Conservation (phyloP, 192 early-diverging fungal genomes). For the Backusella macrospora region DNA sequence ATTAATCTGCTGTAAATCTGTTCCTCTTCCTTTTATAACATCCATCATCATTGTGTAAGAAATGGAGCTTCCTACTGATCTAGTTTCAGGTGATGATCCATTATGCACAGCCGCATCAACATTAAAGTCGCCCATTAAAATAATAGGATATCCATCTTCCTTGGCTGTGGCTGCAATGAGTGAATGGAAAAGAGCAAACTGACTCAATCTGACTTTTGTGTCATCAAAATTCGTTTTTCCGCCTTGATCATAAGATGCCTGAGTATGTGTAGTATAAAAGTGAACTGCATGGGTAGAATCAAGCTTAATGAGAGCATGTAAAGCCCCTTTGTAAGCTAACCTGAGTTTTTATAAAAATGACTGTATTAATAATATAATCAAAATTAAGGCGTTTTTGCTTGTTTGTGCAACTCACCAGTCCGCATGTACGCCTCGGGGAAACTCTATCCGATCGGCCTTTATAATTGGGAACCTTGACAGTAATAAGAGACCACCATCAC, state of each 20-base stretch:
- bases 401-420: constrained; percentile 60
- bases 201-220: constrained; percentile 60
- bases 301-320: constrained; percentile 72
- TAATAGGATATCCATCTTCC: constrained; percentile 26
- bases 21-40: constrained; percentile 48
- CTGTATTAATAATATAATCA: not conserved
- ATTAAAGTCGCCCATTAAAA: constrained; percentile 60
- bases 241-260: constrained; percentile 67
- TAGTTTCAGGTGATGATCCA: constrained; percentile 11
- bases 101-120: constrained; percentile 53
- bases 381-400: not conserved
- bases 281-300: constrained; percentile 53
- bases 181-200: constrained; percentile 64
- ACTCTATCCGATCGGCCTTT: constrained; percentile 57
- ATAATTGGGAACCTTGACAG: constrained; percentile 72
- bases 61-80: constrained; percentile 40
- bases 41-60: constrained; percentile 65
- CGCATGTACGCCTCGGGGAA: constrained; percentile 63
- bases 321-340: constrained; percentile 71
- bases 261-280: constrained; percentile 84
- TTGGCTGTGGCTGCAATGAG: constrained; percentile 58
- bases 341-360: constrained; percentile 20
- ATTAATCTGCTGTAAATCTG: not conserved
- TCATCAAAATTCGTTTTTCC: constrained; percentile 52
- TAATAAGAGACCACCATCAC: constrained; percentile 79